Evolutionary conservation across 1,139 yeast genomes (phyloP).

Genomic region (Entelexis sorbosivorans): DNA sequence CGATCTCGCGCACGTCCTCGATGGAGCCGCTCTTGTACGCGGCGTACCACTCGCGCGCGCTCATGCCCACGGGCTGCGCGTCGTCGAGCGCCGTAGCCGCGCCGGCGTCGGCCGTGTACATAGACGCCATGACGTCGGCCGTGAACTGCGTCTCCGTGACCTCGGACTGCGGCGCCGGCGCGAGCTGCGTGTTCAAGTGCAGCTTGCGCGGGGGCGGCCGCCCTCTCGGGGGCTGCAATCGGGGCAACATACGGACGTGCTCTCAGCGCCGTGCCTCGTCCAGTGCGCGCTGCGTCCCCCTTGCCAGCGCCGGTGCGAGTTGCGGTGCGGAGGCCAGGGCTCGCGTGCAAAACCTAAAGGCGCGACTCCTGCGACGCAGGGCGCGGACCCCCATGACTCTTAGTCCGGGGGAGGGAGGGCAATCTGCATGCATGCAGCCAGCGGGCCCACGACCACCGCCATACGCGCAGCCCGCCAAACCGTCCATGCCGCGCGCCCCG

Average conservation of each 20-base stretch:
- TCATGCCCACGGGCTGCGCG: slow-evolving; percentile 36
- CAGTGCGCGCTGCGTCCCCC: too few relatives aligned
- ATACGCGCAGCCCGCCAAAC: too few relatives aligned
- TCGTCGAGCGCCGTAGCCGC: slow-evolving; percentile 1
- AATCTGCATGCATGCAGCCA: too few relatives aligned
- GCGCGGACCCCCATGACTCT: not conserved
- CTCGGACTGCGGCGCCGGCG: not conserved
- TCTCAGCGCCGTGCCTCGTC: too few relatives aligned
- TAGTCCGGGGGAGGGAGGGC: not conserved
- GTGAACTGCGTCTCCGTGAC: slow-evolving; percentile 15
- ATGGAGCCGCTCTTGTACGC: slow-evolving; percentile 49
- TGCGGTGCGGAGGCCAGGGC: too few relatives aligned
- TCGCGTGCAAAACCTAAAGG: too few relatives aligned
- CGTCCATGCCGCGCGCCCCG: not conserved
- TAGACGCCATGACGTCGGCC: slow-evolving; percentile 19
- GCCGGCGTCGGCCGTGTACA: slow-evolving; percentile 5
- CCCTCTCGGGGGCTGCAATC: slow-evolving; percentile 21
- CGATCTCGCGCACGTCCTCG: slow-evolving; percentile 54
- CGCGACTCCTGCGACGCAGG: too few relatives aligned
- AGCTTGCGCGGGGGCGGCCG: slow-evolving; percentile 20
- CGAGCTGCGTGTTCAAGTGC: slow-evolving; percentile 15
- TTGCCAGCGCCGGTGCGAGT: too few relatives aligned
- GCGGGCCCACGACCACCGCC: too few relatives aligned
- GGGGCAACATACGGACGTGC: slow-evolving; percentile 15
- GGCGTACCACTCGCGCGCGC: slow-evolving; percentile 67